Base-by-base conservation (phyloP, 2,329 filamentous ascomycete species). In the Clarireedia homoeocarpa region DNA sequence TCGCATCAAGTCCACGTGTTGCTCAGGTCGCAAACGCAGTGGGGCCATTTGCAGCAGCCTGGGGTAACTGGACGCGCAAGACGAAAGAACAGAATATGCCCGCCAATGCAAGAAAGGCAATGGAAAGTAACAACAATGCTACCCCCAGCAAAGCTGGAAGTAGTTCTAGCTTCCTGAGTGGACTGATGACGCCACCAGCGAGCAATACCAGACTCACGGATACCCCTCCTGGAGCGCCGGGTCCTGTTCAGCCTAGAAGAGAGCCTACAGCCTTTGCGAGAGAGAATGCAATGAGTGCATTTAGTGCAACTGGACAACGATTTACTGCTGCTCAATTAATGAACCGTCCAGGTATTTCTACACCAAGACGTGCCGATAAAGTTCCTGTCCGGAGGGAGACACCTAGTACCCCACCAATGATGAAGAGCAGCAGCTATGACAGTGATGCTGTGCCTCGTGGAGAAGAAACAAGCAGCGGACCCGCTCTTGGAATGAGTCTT, bases 121-220 rank as follows among this genome's bases (percentile, higher is more conserved):
- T n/a, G 7, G 55, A 66, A 67, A 40, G 70, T 6, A 4, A 7
- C n/a, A 53, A 12, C 2, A 48, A 20, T 20, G 56, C 53, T 12
- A 66, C 62, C 14, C 61, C 57, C 6, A 61, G 57, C 5, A 63
- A 61, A 30, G 58, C 47, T 26, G 72, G 74, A 40, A 68, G 71
- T 1, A 70, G 75, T 3, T 77, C 84, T 2, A 82, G 77, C 49
- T 85, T 90, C 59, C 76, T 91, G 20, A 86, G 86, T 0, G 91
- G 91, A 1, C 81, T 96, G 23, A 78, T 96, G 76, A 96, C 92
- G 1, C 91, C 92, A n/a, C 92, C 91, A 4, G 83, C 86, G 14
- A 58, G 49, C 30, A 91, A 88, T 4, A 42, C 53, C 15, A 58
- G 61, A 10, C 56, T 57, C 51, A 39, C 17, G 6, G 44, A 24